These are phyloP conservation scores for Fusarium albosuccineum DNA, from an alignment of 2,329 filamentous ascomycete genomes.

Conservation along the genomic window DNA sequence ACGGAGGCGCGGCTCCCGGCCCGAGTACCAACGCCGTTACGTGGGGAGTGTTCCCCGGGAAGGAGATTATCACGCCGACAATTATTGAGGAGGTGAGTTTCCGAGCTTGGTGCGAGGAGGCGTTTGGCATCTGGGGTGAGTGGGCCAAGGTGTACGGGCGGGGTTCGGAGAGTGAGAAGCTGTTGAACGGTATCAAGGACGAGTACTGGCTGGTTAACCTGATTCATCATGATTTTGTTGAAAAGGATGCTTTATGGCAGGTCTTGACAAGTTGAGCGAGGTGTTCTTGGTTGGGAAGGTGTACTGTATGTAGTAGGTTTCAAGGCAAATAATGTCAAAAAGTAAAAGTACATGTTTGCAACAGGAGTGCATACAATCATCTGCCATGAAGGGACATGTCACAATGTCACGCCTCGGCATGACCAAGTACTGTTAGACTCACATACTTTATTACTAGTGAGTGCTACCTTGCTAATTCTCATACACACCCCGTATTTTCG, in stretches of 20 bases:
- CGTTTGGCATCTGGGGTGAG: conserved; percentile 94
- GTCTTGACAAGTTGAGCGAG: conserved; percentile 62
- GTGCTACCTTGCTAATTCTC: conserved; percentile 21
- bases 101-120: conserved; percentile 93
- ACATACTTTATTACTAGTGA: conserved; percentile 11
- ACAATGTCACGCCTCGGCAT: no score
- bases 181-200: conserved; percentile 75
- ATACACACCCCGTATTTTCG: conserved; percentile 18
- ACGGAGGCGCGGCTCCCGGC: conserved; percentile 48
- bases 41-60: conserved; percentile 95
- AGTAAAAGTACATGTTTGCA: conserved; percentile 6
- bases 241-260: conserved; percentile 79
- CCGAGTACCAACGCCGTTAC: conserved; percentile 90
- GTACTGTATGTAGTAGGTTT: conserved; percentile 52
- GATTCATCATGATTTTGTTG: conserved; percentile 83
- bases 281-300: not conserved
- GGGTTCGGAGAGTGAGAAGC: conserved; percentile 75
- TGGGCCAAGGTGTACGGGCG: conserved; percentile 92
- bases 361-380: no score
- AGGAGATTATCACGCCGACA: conserved; percentile 95
- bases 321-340: conserved; percentile 12
- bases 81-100: conserved; percentile 98
- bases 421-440: not conserved
- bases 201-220: conserved; percentile 93
- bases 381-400: no score